A percentile compares a stretch with the other conserved stretches of the same genome.
These are phyloP conservation scores for Platanthera guangdongensis DNA, from an alignment of 106 monocot genomes.

Conservation along the genomic window DNA sequence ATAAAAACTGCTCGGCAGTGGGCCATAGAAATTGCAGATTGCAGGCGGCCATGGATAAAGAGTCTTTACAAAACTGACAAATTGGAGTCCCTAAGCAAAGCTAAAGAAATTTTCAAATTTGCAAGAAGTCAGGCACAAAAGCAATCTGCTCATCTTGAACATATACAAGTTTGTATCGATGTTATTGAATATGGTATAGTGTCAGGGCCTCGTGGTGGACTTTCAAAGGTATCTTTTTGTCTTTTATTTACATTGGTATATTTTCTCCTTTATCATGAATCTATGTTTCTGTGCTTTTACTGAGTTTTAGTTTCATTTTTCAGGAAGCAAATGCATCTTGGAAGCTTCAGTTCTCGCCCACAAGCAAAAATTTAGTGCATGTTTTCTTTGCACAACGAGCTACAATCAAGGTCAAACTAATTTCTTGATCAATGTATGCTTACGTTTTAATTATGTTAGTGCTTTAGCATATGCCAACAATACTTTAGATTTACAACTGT, in stretches of 20 bases:
- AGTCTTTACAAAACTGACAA: constrained; percentile 87
- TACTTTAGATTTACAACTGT: background rate
- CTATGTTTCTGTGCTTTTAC: background rate
- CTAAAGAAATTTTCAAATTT: constrained; percentile 85
- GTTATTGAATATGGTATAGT: constrained; percentile 86
- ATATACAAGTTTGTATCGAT: constrained; percentile 84
- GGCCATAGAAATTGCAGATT: constrained; percentile 80
- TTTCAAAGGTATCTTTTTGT: constrained; percentile 69
- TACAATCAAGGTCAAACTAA: constrained; percentile 63
- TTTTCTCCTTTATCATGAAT: background rate
- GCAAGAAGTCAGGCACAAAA: constrained; percentile 75
- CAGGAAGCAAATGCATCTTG: constrained; percentile 73
- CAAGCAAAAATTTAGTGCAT: constrained; percentile 79
- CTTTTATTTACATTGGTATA: background rate
- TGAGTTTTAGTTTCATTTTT: constrained; percentile 10
- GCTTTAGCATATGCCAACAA: background rate
- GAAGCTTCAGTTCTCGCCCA: constrained; percentile 56
- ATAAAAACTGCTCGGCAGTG: constrained; percentile 60
- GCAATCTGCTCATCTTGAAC: constrained; percentile 67
- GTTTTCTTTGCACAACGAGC: constrained; percentile 87
- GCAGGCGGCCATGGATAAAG: constrained; percentile 72
- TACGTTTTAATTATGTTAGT: constrained; percentile 3
- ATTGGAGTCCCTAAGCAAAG: constrained; percentile 73
- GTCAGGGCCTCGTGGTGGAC: constrained; percentile 78
- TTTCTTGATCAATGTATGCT: background rate